phyloP scores from a whole-genome alignment of 495 filamentous ascomycete species.

The Schizothecium vesticola region DNA sequence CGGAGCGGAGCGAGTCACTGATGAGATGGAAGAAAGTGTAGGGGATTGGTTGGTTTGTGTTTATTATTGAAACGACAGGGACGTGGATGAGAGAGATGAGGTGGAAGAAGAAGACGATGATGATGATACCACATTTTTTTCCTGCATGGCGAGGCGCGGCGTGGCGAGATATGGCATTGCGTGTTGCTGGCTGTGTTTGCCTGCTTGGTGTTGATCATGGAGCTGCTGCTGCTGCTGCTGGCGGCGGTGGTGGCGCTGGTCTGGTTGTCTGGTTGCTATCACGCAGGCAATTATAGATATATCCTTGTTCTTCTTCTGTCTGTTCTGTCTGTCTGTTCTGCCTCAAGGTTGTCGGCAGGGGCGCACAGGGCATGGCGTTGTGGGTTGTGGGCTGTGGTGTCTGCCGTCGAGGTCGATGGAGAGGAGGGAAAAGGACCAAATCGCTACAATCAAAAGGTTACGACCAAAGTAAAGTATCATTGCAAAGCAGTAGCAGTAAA shows the following conservation, averaged over 20 bases:
- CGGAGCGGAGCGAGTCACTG: not conserved
- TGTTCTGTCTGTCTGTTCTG: not conserved
- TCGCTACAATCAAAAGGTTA: too few relatives aligned
- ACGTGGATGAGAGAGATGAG: not conserved
- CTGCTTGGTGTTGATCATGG: not conserved
- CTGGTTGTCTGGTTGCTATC: not conserved
- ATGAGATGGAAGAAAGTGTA: not conserved
- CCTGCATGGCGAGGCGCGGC: not conserved
- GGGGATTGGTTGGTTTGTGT: not conserved
- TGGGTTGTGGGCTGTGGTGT: too few relatives aligned
- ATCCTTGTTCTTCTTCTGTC: not conserved
- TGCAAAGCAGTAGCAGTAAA: too few relatives aligned
- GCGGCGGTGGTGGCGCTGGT: not conserved
- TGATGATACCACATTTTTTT: slow-evolving; percentile 23
- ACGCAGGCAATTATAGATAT: not conserved
- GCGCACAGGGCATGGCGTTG: too few relatives aligned
- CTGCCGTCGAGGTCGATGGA: too few relatives aligned
- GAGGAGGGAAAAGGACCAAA: too few relatives aligned
- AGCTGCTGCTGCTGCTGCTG: not conserved
- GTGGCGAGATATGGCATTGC: slow-evolving; percentile 12
- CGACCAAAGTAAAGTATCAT: too few relatives aligned
- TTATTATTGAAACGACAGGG: not conserved
- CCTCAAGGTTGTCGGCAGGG: too few relatives aligned
- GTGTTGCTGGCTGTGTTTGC: not conserved
- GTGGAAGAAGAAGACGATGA: not conserved